Base-by-base conservation (phyloP, 139 green algal genomes). In the Chlorella sp. region DNA sequence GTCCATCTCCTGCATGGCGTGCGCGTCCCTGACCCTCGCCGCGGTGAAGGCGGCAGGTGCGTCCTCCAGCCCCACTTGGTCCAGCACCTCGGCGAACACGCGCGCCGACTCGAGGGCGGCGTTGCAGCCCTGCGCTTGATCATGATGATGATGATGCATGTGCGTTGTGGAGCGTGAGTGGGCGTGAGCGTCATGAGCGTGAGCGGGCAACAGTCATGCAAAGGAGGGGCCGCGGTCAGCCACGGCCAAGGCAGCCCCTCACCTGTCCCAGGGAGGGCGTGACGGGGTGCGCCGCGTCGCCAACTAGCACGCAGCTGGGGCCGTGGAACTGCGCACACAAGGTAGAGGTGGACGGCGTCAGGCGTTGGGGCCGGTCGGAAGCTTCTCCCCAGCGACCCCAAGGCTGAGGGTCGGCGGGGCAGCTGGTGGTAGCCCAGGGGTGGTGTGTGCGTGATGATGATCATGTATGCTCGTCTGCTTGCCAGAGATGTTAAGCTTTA, bases 1-100 rank as follows among this genome's bases (percentile, higher is more conserved):
- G 3, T 76, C 71, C 23, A 76, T 50, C 22, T 60, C 26, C n/a
- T 76, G 71, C 71, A 76, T 70, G 60, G 71, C 71, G 35, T 50
- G 60, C 50, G 61, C 60, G 42, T 76, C 71, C 22, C 14, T 14
- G 0, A 63, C 33, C 26, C 71, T 32, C 20, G 61, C 42, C 5
- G 31, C 34, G 4, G 71, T 76, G 61, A 76, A 76, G 4, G 26
- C 30, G 24, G 33, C 71, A 49, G 71, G 71, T 20, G 65, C 71
- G 0, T 31, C 55, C 20, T 50, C 71, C 26, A 76, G 26, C 0
- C 27, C 35, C 1, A 33, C 34, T 2, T 26, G 23, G 24, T 75
- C 50, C 31, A 76, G 60, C 17, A 42, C 32, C 35, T 76, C 20
- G 22, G 33, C 61, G 35, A 76, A 76, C 71, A 76, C 71, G 3